Evolutionary conservation across 179 eudicot species (phyloP), one percentile per base, ranked within the genome.

Genomic region (Spinacia oleracea): DNA sequence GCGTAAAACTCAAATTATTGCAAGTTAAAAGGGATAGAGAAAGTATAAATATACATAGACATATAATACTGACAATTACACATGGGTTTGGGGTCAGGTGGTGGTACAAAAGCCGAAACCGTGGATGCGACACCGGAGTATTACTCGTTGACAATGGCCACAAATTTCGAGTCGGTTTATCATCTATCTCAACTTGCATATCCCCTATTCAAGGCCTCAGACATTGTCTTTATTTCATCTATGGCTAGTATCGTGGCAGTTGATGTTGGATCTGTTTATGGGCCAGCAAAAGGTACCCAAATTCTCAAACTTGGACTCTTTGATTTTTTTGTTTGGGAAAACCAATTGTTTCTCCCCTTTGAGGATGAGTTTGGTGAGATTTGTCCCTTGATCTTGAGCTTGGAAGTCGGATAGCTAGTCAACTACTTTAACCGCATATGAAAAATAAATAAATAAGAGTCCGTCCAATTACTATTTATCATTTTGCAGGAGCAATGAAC

Each of bases 141-240:
- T 68, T 84, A 81, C 77, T 48, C 88, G 0, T 73, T 16, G 18
- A 32, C 83, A 25, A 83, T 91, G 87, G 53, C 86, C 27, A 79
- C 89, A 15, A 87, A 88, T 72, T 82, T 91, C 34, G 97, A 92
- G 35, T 86, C 94, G 16, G 76, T 87, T 25, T 90, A 81, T 73
- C 97, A 92, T 87, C 64, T 90, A 6, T 84, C 88, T 40, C 97
- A 91, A 81, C 88, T 91, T 68, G 88, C 91, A 14, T 45, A 90
- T 79, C 92, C 94, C 77, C 86, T 86, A 43, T 59, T 92, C 5
- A 90, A 88, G 82, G 87, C 87, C 70, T 90, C 92, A 53, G 89
- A 65, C 75, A 80, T 92, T 38, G 80, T 90, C 29, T 87, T 85
- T 58, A 88, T 89, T 35, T 92, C 97, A 9, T 86, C 92, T 34